phyloP scores from a whole-genome alignment of 2,329 filamentous ascomycete species.

The Arthrobotrys sinensis region DNA sequence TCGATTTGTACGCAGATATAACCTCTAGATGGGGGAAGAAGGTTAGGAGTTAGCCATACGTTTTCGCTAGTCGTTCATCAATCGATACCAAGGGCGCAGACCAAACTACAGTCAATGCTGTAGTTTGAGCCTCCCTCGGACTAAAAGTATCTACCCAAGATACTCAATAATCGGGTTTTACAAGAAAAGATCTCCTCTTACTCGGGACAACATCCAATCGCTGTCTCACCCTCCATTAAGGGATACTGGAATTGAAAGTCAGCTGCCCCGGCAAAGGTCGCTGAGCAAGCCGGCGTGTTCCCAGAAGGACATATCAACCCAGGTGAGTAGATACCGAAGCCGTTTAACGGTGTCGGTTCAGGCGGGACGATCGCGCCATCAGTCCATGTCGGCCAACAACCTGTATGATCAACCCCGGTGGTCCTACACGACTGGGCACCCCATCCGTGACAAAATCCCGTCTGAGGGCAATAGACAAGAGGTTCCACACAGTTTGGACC shows the following conservation, averaged over 20 bases:
- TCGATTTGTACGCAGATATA: not conserved
- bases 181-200: not conserved
- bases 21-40: not conserved
- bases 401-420: not conserved
- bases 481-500: not conserved
- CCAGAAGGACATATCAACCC: slow-evolving; percentile 5
- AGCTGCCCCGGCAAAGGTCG: not conserved
- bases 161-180: too few species aligned
- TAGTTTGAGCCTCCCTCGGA: too few species aligned
- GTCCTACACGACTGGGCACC: slow-evolving; percentile 1
- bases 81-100: not conserved
- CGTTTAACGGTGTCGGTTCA: not conserved
- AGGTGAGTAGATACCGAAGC: slow-evolving; percentile 1
- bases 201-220: slow-evolving; percentile 1
- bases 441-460: not conserved
- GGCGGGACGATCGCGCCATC: not conserved
- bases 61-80: not conserved
- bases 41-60: not conserved
- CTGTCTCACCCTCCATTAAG: not conserved
- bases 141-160: too few species aligned
- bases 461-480: not conserved
- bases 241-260: slow-evolving; percentile 23
- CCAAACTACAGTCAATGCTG: not conserved
- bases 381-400: slow-evolving; percentile 13
- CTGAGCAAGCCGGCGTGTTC: not conserved